phyloP scores from a whole-genome alignment of 75 land plant genomes.

The Selaginella tamariscina region DNA sequence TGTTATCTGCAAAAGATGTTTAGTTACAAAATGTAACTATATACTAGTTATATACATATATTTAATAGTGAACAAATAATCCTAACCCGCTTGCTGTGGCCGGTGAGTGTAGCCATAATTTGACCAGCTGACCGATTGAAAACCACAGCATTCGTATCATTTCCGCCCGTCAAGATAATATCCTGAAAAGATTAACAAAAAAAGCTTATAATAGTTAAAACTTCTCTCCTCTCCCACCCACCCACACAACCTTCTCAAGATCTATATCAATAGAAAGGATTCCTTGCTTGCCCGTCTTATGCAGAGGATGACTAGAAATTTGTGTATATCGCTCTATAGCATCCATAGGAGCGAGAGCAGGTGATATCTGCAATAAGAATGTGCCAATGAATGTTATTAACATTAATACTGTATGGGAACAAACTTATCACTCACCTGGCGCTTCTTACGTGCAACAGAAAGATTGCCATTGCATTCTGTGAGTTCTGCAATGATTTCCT shows the following conservation, averaged over 20 bases:
- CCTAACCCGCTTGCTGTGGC: slow-evolving; percentile 83
- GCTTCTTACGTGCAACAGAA: slow-evolving; percentile 82
- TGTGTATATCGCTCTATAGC: slow-evolving; percentile 78
- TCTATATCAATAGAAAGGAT: slow-evolving; percentile 79
- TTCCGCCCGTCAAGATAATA: slow-evolving; percentile 81
- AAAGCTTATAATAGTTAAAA: not conserved
- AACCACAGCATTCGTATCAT: slow-evolving; percentile 72
- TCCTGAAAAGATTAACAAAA: slow-evolving; percentile 37
- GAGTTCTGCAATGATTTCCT: slow-evolving; percentile 60
- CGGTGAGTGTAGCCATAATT: slow-evolving; percentile 69
- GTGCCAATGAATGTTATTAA: not conserved
- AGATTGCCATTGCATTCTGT: slow-evolving; percentile 83
- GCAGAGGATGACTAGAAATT: slow-evolving; percentile 89
- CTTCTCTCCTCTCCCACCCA: no score
- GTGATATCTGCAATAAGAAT: slow-evolving; percentile 48
- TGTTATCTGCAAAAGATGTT: slow-evolving; percentile 47
- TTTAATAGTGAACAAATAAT: not conserved
- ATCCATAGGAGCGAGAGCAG: slow-evolving; percentile 59
- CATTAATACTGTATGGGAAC: slow-evolving; percentile 2
- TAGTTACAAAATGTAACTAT: not conserved
- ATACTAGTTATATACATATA: not conserved
- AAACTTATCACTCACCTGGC: slow-evolving; percentile 69
- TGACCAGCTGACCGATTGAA: slow-evolving; percentile 72
- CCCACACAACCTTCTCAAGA: slow-evolving; percentile 79
- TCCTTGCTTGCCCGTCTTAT: slow-evolving; percentile 88